Evolutionary conservation across 768 basidiomycete genomes (phyloP).

Genomic region (Rhodotorula kratochvilovae): DNA sequence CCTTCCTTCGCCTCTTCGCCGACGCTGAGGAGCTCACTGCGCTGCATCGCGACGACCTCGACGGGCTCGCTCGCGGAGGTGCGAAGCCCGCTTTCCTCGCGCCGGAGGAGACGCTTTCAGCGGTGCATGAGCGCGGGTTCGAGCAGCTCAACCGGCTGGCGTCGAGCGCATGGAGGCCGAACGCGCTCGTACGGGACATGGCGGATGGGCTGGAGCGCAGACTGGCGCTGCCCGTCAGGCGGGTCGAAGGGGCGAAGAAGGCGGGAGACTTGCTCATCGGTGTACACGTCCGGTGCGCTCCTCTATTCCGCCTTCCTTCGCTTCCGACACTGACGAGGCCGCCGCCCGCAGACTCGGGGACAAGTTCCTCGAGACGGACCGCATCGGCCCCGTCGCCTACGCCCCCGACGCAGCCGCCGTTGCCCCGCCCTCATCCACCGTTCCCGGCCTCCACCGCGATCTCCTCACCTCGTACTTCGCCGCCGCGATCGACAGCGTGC

Average conservation of each 20-base stretch:
- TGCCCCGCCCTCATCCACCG: background rate
- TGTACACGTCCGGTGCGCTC: slow-evolving; percentile 30
- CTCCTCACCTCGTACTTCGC: slow-evolving; percentile 20
- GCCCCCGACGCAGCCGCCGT: background rate
- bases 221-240: background rate
- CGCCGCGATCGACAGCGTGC: slow-evolving; percentile 22
- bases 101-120: slow-evolving; percentile 25
- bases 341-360: slow-evolving; percentile 22
- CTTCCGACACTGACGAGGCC: background rate
- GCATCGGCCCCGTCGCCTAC: slow-evolving; percentile 15
- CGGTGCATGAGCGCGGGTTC: slow-evolving; percentile 21
- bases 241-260: slow-evolving; percentile 8
- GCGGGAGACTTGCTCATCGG: slow-evolving; percentile 26
- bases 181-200: background rate
- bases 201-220: background rate
- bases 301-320: too few species aligned
- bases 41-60: slow-evolving; percentile 11
- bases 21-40: background rate
- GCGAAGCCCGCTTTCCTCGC: background rate
- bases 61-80: background rate
- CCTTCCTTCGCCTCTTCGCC: slow-evolving; percentile 12
- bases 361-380: slow-evolving; percentile 31
- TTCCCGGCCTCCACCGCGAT: slow-evolving; percentile 8
- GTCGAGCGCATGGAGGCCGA: slow-evolving; percentile 12
- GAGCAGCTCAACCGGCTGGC: slow-evolving; percentile 11